These are phyloP conservation scores for Candolleomyces aberdarensis DNA, from an alignment of 768 basidiomycete species.

Conservation along the genomic window DNA sequence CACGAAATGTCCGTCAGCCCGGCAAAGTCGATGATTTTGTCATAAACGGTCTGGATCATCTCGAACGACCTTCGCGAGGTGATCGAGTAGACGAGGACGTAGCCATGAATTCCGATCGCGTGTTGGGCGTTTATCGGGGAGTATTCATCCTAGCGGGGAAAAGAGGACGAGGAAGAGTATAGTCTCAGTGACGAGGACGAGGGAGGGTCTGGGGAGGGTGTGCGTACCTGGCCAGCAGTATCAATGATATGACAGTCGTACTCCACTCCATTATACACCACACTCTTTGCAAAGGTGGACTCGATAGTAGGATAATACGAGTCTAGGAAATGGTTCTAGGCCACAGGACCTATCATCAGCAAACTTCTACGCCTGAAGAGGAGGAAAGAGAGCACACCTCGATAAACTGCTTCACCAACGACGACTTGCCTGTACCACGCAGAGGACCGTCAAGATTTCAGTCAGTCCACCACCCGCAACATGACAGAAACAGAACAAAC, in stretches of 20 bases:
- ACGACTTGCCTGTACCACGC: constrained; percentile 79
- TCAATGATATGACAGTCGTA: constrained; percentile 98
- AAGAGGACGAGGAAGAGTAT: background rate
- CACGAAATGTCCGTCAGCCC: constrained; percentile 86
- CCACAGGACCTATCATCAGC: background rate
- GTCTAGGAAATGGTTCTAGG: constrained; percentile 80
- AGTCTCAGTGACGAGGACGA: constrained; percentile 3
- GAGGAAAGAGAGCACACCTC: constrained; percentile 38
- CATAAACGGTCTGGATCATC: constrained; percentile 91
- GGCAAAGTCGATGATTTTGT: constrained; percentile 93
- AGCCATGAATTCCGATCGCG: constrained; percentile 96
- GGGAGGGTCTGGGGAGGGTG: constrained; percentile 1
- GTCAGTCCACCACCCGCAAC: too few species aligned
- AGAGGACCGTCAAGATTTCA: too few species aligned
- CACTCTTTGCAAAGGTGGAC: constrained; percentile 78
- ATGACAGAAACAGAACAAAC: too few species aligned
- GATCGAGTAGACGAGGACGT: constrained; percentile 94
- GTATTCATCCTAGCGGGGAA: constrained; percentile 76
- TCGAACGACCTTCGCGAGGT: constrained; percentile 87
- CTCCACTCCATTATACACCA: constrained; percentile 84
- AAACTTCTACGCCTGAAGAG: background rate
- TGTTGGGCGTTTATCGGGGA: constrained; percentile 91
- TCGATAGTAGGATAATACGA: constrained; percentile 97
- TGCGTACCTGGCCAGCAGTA: constrained; percentile 89
- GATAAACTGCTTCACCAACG: constrained; percentile 91